Base-by-base conservation (phyloP, 164 flowering plant genomes). In the Vitis labrusca region DNA sequence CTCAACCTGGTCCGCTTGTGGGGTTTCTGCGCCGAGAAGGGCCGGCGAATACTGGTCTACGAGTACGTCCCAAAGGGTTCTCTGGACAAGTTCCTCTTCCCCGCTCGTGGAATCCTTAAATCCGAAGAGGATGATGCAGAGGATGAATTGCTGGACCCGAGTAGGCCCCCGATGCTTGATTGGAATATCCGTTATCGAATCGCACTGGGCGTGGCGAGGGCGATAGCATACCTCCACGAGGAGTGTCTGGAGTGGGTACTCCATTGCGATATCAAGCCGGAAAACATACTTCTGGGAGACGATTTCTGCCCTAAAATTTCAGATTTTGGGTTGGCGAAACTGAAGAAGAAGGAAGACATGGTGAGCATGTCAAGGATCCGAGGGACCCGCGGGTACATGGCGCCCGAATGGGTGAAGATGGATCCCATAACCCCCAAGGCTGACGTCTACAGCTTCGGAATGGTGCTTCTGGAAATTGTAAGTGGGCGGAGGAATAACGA, bases 301-400 rank as follows among this genome's bases (percentile, higher is more conserved):
- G 97, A 92, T 65, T 90, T 90, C 54, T 89, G 90, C 75, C 94
- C 98, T 0, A 89, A 89, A 71, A 83, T 92, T 1, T 84, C 96
- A 1, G 98, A 92, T 74, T 92, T 92, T 61, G 96, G 98, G 68
- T 49, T 92, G 19, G 85, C 98, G 2, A 90, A 90, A 80, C 66
- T 88, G 53, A 77, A 79, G 74, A 85, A 85, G 71, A 85, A 85
- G 50, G 88, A 86, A 58, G 89, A 85, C 27, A 78, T 80, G 73
- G 86, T 86, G 62, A 84, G 78, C 69, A 84, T 89, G 87, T 88
- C 96, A 0, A 55, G 83, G 48, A 79, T 89, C 23, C 85, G 90
- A 4, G 97, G 97, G 3, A 92, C 97, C 3, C 85, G 85, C 0
- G 98, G 98, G 51, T 92, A 92, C 83, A 68, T 92, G 85, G 98